Percentiles rank a stretch among this genome's conserved stretches.
phyloP scores from a whole-genome alignment of 345 rosid genomes.

The Moricandia arvensis region DNA sequence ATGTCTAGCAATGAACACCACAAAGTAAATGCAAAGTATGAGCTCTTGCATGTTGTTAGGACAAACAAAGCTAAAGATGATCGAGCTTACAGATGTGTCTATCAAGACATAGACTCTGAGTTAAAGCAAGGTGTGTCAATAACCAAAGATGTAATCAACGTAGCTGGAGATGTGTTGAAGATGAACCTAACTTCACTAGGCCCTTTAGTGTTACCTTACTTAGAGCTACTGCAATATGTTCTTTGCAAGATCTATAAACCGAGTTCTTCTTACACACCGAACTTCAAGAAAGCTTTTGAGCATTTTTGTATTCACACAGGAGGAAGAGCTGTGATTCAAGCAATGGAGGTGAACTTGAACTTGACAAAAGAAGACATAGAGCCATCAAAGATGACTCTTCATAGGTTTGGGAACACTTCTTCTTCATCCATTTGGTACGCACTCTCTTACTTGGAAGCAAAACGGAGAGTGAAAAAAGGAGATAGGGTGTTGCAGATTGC shows the following conservation, averaged over 20 bases:
- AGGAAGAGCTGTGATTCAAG: conserved; percentile 57
- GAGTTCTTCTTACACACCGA: conserved; percentile 41
- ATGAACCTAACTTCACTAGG: conserved; percentile 51
- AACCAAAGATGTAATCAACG: conserved; percentile 49
- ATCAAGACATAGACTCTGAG: conserved; percentile 55
- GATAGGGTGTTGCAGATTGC: conserved; percentile 67
- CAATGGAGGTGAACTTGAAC: conserved; percentile 48
- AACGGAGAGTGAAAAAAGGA: conserved; percentile 47
- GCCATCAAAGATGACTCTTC: conserved; percentile 62
- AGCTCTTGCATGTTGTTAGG: conserved; percentile 43
- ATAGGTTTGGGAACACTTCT: conserved; percentile 60
- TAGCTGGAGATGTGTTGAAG: conserved; percentile 52
- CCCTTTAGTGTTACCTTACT: conserved; percentile 49
- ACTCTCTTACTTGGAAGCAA: conserved; percentile 50
- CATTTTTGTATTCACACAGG: conserved; percentile 71
- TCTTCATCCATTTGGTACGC: conserved; percentile 65
- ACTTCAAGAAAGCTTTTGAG: conserved; percentile 61
- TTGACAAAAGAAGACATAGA: conserved; percentile 48
- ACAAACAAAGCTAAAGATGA: conserved; percentile 51
- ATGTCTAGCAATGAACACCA: conserved; percentile 49
- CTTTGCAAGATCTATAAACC: conserved; percentile 32
- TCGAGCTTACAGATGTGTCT: conserved; percentile 51
- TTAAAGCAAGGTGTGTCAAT: conserved; percentile 46
- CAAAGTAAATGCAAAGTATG: conserved; percentile 48
- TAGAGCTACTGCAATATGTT: conserved; percentile 45